phyloP scores from a whole-genome alignment of 176 grass and related monocot species.

The Aechmea fasciata region DNA sequence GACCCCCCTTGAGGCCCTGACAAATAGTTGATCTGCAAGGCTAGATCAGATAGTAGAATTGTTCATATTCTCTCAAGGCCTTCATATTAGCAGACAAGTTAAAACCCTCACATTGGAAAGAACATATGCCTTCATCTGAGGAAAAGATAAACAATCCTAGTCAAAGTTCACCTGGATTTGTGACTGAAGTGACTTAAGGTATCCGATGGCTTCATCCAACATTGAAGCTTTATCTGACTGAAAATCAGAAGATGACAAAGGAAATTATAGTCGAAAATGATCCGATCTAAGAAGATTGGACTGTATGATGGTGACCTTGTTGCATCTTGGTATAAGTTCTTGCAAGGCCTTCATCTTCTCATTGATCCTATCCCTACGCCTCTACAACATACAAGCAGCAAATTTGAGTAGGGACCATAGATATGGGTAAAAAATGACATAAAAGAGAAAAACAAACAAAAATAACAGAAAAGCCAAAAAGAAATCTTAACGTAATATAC shows the following conservation, averaged over 20 bases:
- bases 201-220: conserved; percentile 27
- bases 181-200: conserved; percentile 25
- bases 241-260: conserved; percentile 7
- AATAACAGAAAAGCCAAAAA: background rate
- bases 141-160: background rate
- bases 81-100: too few species aligned
- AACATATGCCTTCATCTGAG: background rate
- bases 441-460: background rate
- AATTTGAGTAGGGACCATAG: background rate
- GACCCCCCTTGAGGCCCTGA: too few species aligned
- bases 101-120: background rate
- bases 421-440: conserved; percentile 3
- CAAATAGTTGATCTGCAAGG: background rate
- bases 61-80: too few species aligned
- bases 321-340: conserved; percentile 23
- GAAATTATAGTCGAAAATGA: background rate
- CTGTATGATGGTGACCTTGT: background rate
- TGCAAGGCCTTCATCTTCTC: conserved; percentile 20
- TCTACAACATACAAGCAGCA: background rate
- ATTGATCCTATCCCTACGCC: conserved; percentile 18
- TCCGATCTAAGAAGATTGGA: background rate
- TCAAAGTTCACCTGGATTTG: conserved; percentile 26
- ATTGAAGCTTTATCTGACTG: conserved; percentile 33
- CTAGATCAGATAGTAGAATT: too few species aligned
- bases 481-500: conserved; percentile 9